phyloP scores from a whole-genome alignment of 164 flowering plant species.

The Houttuynia cordata region DNA sequence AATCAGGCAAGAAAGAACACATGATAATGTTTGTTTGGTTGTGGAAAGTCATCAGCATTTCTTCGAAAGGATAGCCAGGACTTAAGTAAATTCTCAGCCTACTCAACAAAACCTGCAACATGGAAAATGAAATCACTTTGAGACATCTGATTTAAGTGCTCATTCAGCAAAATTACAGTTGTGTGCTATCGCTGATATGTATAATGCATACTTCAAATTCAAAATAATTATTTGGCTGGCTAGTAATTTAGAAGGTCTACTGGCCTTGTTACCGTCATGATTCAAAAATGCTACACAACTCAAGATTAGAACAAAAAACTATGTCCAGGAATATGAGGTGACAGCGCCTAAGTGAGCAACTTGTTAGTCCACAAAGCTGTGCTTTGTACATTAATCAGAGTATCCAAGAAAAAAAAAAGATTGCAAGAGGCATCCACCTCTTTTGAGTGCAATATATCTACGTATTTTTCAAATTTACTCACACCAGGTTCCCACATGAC shows the following conservation, averaged over 20 bases:
- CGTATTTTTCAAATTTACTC: too few relatives aligned
- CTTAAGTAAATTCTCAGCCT: conserved; percentile 86
- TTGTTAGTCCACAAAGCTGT: too few relatives aligned
- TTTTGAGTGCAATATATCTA: too few relatives aligned
- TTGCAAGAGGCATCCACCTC: too few relatives aligned
- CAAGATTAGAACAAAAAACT: too few relatives aligned
- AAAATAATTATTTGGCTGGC: not conserved
- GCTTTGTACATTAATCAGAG: too few relatives aligned
- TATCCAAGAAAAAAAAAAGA: too few relatives aligned
- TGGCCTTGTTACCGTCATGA: not conserved
- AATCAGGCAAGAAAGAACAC: conserved; percentile 86
- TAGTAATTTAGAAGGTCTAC: not conserved
- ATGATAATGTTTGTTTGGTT: conserved; percentile 82
- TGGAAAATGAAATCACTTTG: not conserved
- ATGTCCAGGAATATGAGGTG: not conserved
- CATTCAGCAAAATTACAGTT: not conserved
- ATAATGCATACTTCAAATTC: not conserved
- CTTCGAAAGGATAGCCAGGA: conserved; percentile 98
- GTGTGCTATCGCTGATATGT: not conserved
- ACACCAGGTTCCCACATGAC: too few relatives aligned
- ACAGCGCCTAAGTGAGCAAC: too few relatives aligned
- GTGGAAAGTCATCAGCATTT: conserved; percentile 74
- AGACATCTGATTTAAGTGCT: not conserved
- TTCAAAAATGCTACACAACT: not conserved
- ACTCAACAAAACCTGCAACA: conserved; percentile 66